Evolutionary conservation across 106 monocot species (phyloP), one percentile per base, ranked within the genome.

Genomic region (Dioscorea zingiberensis): DNA sequence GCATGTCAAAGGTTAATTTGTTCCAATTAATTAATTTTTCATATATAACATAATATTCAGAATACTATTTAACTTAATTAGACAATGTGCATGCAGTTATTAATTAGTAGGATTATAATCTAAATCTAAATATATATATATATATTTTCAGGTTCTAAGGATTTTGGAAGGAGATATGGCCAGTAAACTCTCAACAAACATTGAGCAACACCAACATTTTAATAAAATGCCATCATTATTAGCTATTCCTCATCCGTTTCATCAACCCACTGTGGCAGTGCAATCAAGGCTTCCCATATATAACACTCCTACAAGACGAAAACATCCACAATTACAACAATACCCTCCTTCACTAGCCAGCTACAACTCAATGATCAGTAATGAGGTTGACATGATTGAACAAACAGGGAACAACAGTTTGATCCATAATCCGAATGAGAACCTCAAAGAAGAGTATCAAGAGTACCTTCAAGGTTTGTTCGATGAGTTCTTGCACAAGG

Each of bases 1-100:
- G 73, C 64, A 73, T 73, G 65, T 73, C 73, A 15, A 65, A 73
- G 73, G 73, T 73, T 22, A 21, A 60, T 53, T 47, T 27, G 4
- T 22, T 21, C n/a, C n/a, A n/a, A n/a, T n/a, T n/a, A n/a, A n/a
- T n/a, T n/a, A n/a, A n/a, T n/a, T n/a, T n/a, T n/a, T n/a, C n/a
- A n/a, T n/a, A n/a, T n/a, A n/a, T n/a, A n/a, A n/a, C n/a, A n/a
- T n/a, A n/a, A n/a, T n/a, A n/a, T n/a, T n/a, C n/a, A n/a, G n/a
- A n/a, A n/a, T n/a, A n/a, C n/a, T n/a, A n/a, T n/a, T n/a, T n/a
- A n/a, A n/a, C n/a, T n/a, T n/a, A n/a, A n/a, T n/a, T n/a, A n/a
- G n/a, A n/a, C n/a, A n/a, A n/a, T n/a, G n/a, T n/a, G n/a, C n/a
- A n/a, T n/a, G n/a, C n/a, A n/a, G n/a, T n/a, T n/a, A n/a, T n/a